These are phyloP conservation scores for Astrephomene gubernaculifera DNA, from an alignment of 139 green algal genomes.

Conservation along the genomic window DNA sequence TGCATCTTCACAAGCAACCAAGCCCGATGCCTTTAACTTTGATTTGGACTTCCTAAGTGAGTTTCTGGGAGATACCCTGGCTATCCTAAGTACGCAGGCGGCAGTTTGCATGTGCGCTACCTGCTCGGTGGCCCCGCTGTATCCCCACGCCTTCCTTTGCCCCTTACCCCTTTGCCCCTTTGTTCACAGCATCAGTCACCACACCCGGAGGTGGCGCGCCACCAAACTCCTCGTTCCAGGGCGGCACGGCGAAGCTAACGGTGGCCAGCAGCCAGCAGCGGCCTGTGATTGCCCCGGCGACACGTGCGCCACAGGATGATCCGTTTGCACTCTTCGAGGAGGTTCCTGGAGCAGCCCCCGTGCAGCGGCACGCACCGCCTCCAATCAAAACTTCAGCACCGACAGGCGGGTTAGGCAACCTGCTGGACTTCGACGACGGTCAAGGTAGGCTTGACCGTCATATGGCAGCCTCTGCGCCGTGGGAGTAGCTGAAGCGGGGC, in stretches of 20 bases:
- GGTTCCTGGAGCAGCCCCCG: slow-evolving; percentile 44
- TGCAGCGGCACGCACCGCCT: slow-evolving; percentile 2
- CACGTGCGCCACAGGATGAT: slow-evolving; percentile 35
- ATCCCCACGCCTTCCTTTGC: neutral
- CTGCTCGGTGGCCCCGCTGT: neutral
- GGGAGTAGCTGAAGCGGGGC: too few species aligned
- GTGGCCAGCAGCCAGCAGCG: neutral
- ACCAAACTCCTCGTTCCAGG: neutral
- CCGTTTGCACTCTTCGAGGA: slow-evolving; percentile 52
- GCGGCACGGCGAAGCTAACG: slow-evolving; percentile 2
- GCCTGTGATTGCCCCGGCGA: neutral
- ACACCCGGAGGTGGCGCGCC: neutral
- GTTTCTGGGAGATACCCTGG: too few species aligned
- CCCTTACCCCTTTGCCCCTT: neutral
- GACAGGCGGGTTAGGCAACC: neutral
- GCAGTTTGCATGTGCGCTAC: too few species aligned
- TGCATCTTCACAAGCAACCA: neutral
- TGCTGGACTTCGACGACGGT: slow-evolving; percentile 24
- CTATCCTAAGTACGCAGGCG: too few species aligned
- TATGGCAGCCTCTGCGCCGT: too few species aligned
- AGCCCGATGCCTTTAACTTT: neutral
- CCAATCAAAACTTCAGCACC: neutral
- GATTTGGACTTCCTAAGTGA: slow-evolving; percentile 36
- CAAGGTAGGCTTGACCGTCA: too few species aligned
- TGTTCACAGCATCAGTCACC: neutral